phyloP scores from a whole-genome alignment of 768 basidiomycete genomes.

The Suillus spraguei region DNA sequence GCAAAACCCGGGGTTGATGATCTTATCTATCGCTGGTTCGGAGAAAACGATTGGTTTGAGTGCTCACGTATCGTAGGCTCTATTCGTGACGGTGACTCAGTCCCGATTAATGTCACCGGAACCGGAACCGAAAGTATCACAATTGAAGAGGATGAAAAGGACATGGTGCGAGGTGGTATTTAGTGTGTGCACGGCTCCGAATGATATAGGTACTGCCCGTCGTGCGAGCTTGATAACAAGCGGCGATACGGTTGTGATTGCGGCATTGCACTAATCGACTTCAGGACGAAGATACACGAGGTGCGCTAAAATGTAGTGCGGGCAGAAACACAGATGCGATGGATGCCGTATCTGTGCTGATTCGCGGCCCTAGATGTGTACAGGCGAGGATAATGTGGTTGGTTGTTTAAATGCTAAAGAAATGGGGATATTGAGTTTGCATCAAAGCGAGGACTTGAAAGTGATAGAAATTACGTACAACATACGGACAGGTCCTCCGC shows the following conservation, averaged over 20 bases:
- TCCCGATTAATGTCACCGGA: conserved; percentile 1
- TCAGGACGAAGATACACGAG: neutral
- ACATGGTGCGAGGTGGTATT: neutral
- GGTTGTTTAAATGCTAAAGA: neutral
- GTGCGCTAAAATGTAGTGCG: neutral
- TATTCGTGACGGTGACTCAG: neutral
- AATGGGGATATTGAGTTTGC: neutral
- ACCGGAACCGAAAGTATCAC: neutral
- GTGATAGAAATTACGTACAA: neutral
- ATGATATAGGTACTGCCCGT: neutral
- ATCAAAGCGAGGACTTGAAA: neutral
- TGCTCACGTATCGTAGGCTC: neutral
- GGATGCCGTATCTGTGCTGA: neutral
- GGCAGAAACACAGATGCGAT: neutral
- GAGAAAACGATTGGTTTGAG: neutral
- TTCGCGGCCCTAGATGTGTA: neutral
- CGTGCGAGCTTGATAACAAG: neutral
- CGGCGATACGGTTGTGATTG: neutral
- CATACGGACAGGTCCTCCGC: neutral
- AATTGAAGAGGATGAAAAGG: neutral
- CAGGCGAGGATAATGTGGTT: neutral
- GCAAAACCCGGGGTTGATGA: neutral
- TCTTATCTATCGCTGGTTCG: conserved; percentile 1
- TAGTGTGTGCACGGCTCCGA: neutral
- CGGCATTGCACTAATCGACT: neutral